These are phyloP conservation scores for Ceratobasidium sp. DNA, from an alignment of 1,284 basidiomycete species.

Conservation along the genomic window DNA sequence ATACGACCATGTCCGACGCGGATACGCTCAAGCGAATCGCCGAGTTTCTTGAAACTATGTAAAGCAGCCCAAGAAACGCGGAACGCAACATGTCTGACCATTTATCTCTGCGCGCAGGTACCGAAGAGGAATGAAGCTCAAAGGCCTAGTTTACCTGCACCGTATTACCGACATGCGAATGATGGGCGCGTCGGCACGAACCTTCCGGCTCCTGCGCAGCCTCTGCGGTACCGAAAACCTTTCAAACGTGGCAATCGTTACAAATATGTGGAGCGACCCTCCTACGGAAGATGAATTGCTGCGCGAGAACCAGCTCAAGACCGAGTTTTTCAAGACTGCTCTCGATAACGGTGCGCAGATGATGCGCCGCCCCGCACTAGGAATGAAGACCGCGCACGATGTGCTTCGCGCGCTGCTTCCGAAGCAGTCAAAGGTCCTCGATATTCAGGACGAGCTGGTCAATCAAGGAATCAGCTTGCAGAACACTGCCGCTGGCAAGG, in stretches of 20 bases:
- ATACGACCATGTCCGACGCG: slow-evolving; percentile 39
- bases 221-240: slow-evolving; percentile 46
- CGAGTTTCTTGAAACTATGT: slow-evolving; percentile 41
- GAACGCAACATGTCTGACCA: background rate
- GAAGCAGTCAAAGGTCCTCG: background rate
- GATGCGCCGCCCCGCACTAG: slow-evolving; percentile 17
- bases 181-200: slow-evolving; percentile 32
- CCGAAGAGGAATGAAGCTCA: slow-evolving; percentile 29
- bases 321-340: slow-evolving; percentile 48
- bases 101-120: slow-evolving; percentile 1
- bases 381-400: slow-evolving; percentile 18
- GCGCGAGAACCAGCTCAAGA: slow-evolving; percentile 50
- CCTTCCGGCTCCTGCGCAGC: slow-evolving; percentile 39
- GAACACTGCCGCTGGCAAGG: slow-evolving; percentile 15
- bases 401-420: slow-evolving; percentile 21
- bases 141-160: slow-evolving; percentile 48
- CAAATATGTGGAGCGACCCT: slow-evolving; percentile 53
- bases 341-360: slow-evolving; percentile 27
- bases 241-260: slow-evolving; percentile 52
- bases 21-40: slow-evolving; percentile 45
- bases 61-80: background rate
- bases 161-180: slow-evolving; percentile 47
- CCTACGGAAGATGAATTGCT: slow-evolving; percentile 39
- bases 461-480: background rate
- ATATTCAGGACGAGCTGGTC: slow-evolving; percentile 1